phyloP scores from a whole-genome alignment of 73 alveolate genomes.

The Effrenium voratum region DNA sequence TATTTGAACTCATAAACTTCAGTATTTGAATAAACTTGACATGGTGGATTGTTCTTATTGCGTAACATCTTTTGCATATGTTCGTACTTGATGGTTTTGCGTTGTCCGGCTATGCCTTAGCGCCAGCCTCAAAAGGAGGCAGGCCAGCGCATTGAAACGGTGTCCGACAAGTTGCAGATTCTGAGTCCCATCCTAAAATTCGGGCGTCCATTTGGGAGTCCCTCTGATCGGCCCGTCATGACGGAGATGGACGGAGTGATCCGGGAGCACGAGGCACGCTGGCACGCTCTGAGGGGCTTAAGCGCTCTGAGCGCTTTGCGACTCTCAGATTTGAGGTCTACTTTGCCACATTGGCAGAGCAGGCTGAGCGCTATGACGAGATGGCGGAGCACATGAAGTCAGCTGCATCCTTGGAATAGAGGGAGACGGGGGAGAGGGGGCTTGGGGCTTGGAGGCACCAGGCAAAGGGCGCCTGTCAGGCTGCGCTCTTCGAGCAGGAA shows the following conservation, averaged over 20 bases:
- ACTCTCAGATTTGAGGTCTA: constrained; percentile 11
- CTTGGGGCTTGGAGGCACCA: background rate
- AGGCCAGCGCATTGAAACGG: no score
- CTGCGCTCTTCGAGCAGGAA: constrained; percentile 81
- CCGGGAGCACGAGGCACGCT: constrained; percentile 75
- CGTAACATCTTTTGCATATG: no score
- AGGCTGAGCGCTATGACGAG: constrained; percentile 94
- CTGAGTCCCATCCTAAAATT: no score
- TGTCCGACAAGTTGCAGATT: no score
- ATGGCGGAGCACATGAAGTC: constrained; percentile 92
- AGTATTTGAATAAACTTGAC: no score
- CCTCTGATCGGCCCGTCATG: background rate
- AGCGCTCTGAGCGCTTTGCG: background rate
- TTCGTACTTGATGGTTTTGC: no score
- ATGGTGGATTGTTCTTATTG: no score
- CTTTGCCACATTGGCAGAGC: constrained; percentile 92
- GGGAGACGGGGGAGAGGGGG: background rate
- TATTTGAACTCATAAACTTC: no score
- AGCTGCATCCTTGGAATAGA: constrained; percentile 9
- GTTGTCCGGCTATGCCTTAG: no score
- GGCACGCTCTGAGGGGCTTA: background rate
- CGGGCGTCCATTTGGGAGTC: no score
- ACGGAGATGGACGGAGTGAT: constrained; percentile 90
- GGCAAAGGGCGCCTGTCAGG: background rate
- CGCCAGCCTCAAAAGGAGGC: no score